Base-by-base conservation (phyloP, 2,329 filamentous ascomycete genomes). In the Botrytis byssoidea region DNA sequence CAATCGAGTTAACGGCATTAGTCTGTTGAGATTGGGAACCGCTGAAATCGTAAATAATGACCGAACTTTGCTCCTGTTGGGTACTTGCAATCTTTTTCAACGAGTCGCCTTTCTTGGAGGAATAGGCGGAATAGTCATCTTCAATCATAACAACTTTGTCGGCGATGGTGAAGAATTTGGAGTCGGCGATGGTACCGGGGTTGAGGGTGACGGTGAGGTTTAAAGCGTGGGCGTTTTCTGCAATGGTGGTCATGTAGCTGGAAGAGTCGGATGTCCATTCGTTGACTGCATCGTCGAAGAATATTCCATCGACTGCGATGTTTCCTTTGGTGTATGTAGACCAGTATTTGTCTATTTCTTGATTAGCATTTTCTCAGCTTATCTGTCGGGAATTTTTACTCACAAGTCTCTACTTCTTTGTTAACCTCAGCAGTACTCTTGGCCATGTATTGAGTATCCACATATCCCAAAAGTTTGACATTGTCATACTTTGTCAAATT, bases 391-490 rank as follows among this genome's bases (percentile, higher is more conserved):
- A 18, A 7, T 4, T n/a, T 16, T 3, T 42, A 63, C 65, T 63
- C 35, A 73, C 71, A 73, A 12, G 71, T 73, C 44, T 70, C 66
- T 7, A 73, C 59, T 10, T 73, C 66, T 3, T 44, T 6, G 10
- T 63, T 29, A 8, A 73, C 66, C 8, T 35, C 37, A 18, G 16
- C 40, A 3, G 37, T 51, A 44, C 14, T 51, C 25, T 46, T 70
- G 5, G 10, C 29, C 66, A 70, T 70, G 4, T 64, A 73, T 63
- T 2, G 25, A 7, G 72, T 73, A 55, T 73, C 66, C 6, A 70
- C 57, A 29, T 73, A 73, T n/a, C 72, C 72, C 14, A 73, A 37
- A 7, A 73, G 63, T 5, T 73, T 73, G 5, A 71, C 72, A 7
- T 73, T 73, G 6, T 44, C 35, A 46, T 64, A 40, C 29, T 32